Evolutionary conservation across 768 basidiomycete genomes (phyloP).

Genomic region (Cystobasidium tubakii): DNA sequence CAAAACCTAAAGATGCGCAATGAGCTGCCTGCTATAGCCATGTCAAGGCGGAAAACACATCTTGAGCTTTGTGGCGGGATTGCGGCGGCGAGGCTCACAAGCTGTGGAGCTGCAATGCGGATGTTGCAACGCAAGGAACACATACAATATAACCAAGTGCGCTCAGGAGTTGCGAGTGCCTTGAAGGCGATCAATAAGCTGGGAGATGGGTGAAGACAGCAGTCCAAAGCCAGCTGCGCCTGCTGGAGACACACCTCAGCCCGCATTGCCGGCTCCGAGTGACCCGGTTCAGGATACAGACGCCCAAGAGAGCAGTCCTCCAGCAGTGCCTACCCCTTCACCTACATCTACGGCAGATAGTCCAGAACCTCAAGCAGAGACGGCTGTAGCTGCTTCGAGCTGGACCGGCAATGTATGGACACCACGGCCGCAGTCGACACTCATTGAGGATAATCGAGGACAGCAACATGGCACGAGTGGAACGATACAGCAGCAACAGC

Average conservation of each 20-base stretch:
- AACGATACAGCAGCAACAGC: background rate
- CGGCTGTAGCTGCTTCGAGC: no score
- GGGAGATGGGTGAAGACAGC: background rate
- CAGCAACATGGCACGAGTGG: background rate
- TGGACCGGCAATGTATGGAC: no score
- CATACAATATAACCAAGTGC: no score
- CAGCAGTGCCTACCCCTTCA: background rate
- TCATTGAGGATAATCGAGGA: background rate
- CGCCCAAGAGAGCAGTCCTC: background rate
- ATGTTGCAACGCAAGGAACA: no score
- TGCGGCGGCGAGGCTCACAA: no score
- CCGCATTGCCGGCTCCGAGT: background rate
- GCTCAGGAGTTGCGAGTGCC: no score
- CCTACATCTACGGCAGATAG: background rate
- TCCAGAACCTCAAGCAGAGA: background rate
- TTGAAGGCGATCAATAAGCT: background rate
- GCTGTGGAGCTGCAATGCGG: no score
- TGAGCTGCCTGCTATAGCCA: no score
- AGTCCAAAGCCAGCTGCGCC: background rate
- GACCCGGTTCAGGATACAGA: background rate
- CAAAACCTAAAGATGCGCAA: no score
- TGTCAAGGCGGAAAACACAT: no score
- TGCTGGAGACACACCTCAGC: no score
- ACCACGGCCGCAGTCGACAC: background rate
- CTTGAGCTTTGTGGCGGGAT: no score